These are phyloP conservation scores for Scenedesmus sp. DNA, from an alignment of 163 green algal species.

Conservation along the genomic window DNA sequence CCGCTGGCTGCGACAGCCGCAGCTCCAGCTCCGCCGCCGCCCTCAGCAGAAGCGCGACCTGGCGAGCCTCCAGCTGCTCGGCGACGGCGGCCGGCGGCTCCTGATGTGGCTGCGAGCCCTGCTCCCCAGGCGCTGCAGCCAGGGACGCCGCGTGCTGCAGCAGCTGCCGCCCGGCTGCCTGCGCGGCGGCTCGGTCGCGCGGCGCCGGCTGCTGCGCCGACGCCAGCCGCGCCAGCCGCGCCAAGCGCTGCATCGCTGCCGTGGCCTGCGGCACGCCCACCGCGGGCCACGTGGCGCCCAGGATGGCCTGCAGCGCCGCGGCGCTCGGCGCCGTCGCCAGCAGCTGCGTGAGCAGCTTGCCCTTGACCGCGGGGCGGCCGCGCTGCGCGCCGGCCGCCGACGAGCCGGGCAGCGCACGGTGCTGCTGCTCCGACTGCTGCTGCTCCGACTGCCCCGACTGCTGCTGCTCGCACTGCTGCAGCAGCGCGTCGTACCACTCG, in stretches of 20 bases:
- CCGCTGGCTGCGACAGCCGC: constrained; percentile 9
- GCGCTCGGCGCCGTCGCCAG: not conserved
- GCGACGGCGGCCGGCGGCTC: not conserved
- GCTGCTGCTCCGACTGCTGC: constrained; percentile 10
- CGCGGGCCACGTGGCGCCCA: constrained; percentile 2
- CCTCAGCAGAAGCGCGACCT: not conserved
- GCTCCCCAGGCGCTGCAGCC: not conserved
- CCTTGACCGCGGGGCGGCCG: not conserved
- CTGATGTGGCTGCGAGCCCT: not conserved
- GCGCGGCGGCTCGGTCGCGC: no score
- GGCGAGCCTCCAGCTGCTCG: not conserved
- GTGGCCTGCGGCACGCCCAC: not conserved
- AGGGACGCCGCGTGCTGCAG: not conserved
- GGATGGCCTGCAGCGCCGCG: constrained; percentile 5
- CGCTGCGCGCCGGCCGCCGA: no score
- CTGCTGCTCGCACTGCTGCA: constrained; percentile 32
- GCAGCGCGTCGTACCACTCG: constrained; percentile 1
- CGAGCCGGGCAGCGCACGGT: no score
- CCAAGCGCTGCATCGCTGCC: constrained; percentile 1
- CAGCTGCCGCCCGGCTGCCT: constrained; percentile 10
- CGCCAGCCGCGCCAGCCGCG: not conserved
- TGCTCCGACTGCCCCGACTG: constrained; percentile 6
- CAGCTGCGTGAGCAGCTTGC: constrained; percentile 29
- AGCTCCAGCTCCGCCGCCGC: constrained; percentile 14
- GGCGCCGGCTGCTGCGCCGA: not conserved